Evolutionary conservation across 75 land plant genomes (phyloP).

Genomic region (Sequoiadendron giganteum): DNA sequence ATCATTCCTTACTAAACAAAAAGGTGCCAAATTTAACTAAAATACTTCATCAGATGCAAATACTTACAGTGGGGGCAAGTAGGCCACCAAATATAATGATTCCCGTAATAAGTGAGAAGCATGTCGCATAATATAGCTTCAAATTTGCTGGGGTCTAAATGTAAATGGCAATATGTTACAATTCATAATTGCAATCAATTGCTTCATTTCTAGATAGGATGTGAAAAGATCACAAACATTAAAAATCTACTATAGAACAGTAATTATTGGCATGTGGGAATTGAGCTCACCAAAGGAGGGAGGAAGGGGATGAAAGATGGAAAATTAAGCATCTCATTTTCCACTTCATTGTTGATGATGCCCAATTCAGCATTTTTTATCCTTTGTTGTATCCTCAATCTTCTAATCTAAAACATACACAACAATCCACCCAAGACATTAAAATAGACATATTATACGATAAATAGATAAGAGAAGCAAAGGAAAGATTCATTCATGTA

Average conservation of each 20-base stretch:
- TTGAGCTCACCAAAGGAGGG: conserved; percentile 78
- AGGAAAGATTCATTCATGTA: background rate
- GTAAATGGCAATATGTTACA: background rate
- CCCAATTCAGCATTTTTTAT: conserved; percentile 88
- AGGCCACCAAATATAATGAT: conserved; percentile 93
- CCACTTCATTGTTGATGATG: conserved; percentile 50
- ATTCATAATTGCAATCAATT: background rate
- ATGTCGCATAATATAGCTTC: conserved; percentile 79
- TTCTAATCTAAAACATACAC: conserved; percentile 57
- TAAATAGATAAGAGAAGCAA: background rate
- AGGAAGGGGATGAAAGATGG: conserved; percentile 97
- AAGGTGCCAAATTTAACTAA: background rate
- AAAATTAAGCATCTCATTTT: conserved; percentile 87
- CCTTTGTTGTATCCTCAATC: conserved; percentile 92
- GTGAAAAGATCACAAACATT: background rate
- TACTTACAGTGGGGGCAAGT: conserved; percentile 86
- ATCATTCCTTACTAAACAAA: background rate
- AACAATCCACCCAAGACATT: background rate
- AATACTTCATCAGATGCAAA: background rate
- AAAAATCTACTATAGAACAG: background rate
- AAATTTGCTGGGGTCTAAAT: conserved; percentile 75
- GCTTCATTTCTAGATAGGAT: background rate
- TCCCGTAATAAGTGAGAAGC: conserved; percentile 74
- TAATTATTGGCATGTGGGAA: conserved; percentile 6
- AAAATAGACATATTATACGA: background rate